Base-by-base conservation (phyloP, 1,284 basidiomycete genomes). In the Cutaneotrichosporon mucoides region DNA sequence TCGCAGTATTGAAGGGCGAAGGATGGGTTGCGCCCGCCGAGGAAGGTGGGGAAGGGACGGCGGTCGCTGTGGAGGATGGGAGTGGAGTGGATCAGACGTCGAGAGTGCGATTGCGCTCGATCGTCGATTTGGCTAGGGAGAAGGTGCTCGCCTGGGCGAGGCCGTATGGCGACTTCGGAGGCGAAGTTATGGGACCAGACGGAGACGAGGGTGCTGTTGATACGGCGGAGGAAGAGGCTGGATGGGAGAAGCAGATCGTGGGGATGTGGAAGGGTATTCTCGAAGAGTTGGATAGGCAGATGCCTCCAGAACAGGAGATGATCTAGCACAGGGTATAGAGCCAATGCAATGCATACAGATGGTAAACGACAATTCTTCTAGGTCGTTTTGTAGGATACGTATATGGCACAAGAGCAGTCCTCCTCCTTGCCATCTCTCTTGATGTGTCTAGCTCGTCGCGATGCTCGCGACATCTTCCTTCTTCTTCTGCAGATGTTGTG, bases 91-190 rank as follows among this genome's bases (percentile, higher is more conserved):
- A 67, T 40, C 57, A 60, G 40, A 72, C 70, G 0, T n/a, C 61
- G 12, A 64, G 68, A n/a, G 71, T 68, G 13, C 62, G 72, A 12
- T 44, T 73, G 15, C 53, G 62, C 40, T 68, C 65, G 13, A 68
- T 73, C 12, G 60, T 71, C 37, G 52, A 67, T 2, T 40, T 66
- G 3, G 63, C 44, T 1, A 56, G 66, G 11, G 64, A 66, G 33
- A 69, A 67, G 56, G 15, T 72, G 10, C 40, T 71, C 3, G 68
- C 70, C 0, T 73, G 71, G 72, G 68, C 68, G 8, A 59, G 71
- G 53, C 63, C 64, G 8, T 73, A 73, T 41, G 72, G 72, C 12
- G 42, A 61, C 5, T 73, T 73, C 49, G 57, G 61, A 2, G 68
- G 70, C 16, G 58, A 59, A 37, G 47, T 47, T 0, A 53, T 61